Percentiles rank a stretch among this genome's conserved stretches.
These are phyloP conservation scores for Ophiognomonia clavigignenti-juglandacearum DNA, from an alignment of 2,329 filamentous ascomycete species.

Conservation along the genomic window DNA sequence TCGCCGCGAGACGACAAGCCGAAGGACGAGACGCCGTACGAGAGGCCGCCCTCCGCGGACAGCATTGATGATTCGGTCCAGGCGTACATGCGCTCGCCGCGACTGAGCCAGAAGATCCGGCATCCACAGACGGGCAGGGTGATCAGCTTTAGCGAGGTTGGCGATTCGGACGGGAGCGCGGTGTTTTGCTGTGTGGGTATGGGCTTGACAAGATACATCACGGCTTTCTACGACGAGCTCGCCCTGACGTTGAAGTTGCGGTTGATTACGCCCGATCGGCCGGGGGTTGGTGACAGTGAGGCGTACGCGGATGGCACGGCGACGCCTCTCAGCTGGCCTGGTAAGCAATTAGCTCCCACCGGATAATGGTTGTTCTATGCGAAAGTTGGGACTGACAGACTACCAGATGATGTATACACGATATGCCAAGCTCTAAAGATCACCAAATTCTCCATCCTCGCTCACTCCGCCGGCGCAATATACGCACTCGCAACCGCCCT, in stretches of 20 bases:
- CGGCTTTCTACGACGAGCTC: slow-evolving; percentile 94
- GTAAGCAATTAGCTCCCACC: too few species aligned
- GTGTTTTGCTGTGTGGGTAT: slow-evolving; percentile 97
- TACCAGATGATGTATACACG: slow-evolving; percentile 72
- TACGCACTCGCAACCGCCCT: slow-evolving; percentile 93
- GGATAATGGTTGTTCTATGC: too few species aligned
- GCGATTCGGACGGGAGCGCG: slow-evolving; percentile 83
- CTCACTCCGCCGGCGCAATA: slow-evolving; percentile 95
- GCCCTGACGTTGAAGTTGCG: slow-evolving; percentile 82
- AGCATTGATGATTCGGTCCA: slow-evolving; percentile 86
- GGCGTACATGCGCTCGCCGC: slow-evolving; percentile 75
- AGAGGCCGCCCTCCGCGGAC: slow-evolving; percentile 73
- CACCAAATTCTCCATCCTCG: slow-evolving; percentile 91
- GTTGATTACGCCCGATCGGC: slow-evolving; percentile 88
- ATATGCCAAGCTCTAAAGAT: slow-evolving; percentile 92
- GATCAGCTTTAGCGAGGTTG: slow-evolving; percentile 96
- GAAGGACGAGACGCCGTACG: slow-evolving; percentile 41
- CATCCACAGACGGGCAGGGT: slow-evolving; percentile 81
- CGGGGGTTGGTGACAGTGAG: slow-evolving; percentile 90
- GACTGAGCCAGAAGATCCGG: slow-evolving; percentile 80
- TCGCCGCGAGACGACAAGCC: slow-evolving; percentile 36
- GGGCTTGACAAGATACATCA: slow-evolving; percentile 93
- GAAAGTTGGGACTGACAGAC: slow-evolving; percentile 24
- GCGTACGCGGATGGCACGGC: slow-evolving; percentile 75
- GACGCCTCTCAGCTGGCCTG: slow-evolving; percentile 90